phyloP scores from a whole-genome alignment of 495 filamentous ascomycete genomes.

The Xeromyces bisporus region DNA sequence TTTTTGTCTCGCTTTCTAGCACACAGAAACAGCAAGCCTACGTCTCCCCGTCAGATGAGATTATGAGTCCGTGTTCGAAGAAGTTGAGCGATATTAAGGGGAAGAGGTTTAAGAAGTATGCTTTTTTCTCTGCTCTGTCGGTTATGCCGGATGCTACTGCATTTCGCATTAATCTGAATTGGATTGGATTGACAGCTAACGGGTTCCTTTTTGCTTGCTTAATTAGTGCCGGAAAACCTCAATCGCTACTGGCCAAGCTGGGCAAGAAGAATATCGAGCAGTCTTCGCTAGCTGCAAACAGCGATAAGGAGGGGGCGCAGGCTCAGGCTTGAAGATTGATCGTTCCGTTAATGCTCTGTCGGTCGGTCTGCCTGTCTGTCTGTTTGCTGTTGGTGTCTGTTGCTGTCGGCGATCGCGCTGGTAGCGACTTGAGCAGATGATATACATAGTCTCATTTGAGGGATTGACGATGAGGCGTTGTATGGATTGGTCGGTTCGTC shows the following conservation, averaged over 20 bases:
- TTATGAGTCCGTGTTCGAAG: slow-evolving; percentile 86
- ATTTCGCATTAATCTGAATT: no score
- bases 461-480: no score
- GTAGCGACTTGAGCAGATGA: no score
- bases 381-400: no score
- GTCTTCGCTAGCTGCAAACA: slow-evolving; percentile 11
- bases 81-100: slow-evolving; percentile 73
- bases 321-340: no score
- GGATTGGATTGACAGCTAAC: background rate
- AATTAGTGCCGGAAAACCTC: slow-evolving; percentile 29
- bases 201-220: slow-evolving; percentile 1
- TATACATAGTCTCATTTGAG: no score
- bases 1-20: no score
- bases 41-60: slow-evolving; percentile 80
- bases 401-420: no score
- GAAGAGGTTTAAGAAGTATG: slow-evolving; percentile 51
- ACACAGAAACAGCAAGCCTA: slow-evolving; percentile 38
- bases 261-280: slow-evolving; percentile 35
- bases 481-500: no score
- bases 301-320: background rate
- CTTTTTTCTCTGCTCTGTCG: slow-evolving; percentile 2
- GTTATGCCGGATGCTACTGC: no score
- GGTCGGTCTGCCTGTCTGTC: no score
- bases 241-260: slow-evolving; percentile 32
- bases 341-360: background rate